Evolutionary conservation across 768 basidiomycete species (phyloP).

Genomic region (Fomitopsis pulvina): DNA sequence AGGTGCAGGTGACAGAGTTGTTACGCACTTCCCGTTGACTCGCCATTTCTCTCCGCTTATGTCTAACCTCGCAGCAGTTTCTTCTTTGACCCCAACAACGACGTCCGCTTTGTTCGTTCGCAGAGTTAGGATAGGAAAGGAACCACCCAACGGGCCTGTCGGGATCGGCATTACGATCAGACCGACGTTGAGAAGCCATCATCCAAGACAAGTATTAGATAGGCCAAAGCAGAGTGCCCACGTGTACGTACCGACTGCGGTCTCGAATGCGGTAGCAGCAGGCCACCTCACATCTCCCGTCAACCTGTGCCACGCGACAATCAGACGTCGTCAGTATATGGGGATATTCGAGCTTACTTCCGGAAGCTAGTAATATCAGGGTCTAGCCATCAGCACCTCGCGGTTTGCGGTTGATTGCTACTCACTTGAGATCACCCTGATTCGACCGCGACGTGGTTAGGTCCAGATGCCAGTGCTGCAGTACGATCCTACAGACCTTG

Average conservation of each 20-base stretch:
- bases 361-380: slow-evolving; percentile 50
- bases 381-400: neutral
- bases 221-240: too few relatives aligned
- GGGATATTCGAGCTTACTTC: slow-evolving; percentile 51
- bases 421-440: slow-evolving; percentile 88
- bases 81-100: slow-evolving; percentile 71
- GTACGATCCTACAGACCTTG: slow-evolving; percentile 52
- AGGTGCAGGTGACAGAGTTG: neutral
- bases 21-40: slow-evolving; percentile 66
- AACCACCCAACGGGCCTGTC: slow-evolving; percentile 68
- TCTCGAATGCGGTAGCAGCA: slow-evolving; percentile 63
- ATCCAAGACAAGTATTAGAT: neutral
- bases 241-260: slow-evolving; percentile 58
- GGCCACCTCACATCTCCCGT: slow-evolving; percentile 90
- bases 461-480: too few relatives aligned
- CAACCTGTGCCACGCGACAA: slow-evolving; percentile 41
- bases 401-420: neutral
- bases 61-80: slow-evolving; percentile 64
- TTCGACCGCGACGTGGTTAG: neutral
- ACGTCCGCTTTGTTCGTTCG: slow-evolving; percentile 97
- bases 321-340: neutral
- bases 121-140: slow-evolving; percentile 77
- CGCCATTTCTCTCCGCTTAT: slow-evolving; percentile 65
- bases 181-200: neutral
- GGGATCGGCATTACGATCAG: too few relatives aligned